Conservation (phyloP, 2,329 filamentous ascomycete genomes). For the Diaporthe citriasiana region DNA sequence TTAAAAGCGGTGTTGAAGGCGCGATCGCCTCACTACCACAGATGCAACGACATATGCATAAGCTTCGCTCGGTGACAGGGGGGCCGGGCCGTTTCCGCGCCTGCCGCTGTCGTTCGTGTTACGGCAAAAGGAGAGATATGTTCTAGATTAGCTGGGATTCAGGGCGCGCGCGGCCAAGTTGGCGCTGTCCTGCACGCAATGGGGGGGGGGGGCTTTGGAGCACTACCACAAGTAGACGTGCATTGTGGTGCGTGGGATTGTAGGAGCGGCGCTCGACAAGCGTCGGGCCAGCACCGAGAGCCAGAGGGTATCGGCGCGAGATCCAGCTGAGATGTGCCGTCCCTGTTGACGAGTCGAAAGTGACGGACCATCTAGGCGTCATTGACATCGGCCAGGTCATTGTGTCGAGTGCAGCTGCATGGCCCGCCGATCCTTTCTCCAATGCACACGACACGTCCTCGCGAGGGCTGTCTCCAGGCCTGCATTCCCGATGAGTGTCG, state of each 20-base stretch:
- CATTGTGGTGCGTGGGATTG: conserved; percentile 14
- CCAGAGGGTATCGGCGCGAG: not conserved
- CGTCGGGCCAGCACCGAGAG: conserved; percentile 5
- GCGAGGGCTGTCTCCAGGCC: not conserved
- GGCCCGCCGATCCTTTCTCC: not conserved
- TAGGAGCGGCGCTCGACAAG: not conserved
- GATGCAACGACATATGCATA: not conserved
- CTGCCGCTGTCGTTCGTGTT: not conserved
- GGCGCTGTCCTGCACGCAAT: conserved; percentile 12
- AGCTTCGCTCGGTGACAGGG: not conserved
- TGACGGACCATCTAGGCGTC: conserved; percentile 10
- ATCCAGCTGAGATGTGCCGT: conserved; percentile 4
- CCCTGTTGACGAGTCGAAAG: not conserved
- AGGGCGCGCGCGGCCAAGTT: not conserved
- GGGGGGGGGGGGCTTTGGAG: not conserved
- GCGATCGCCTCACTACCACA: not conserved
- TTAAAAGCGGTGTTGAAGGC: conserved; percentile 18
- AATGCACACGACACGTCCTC: not conserved
- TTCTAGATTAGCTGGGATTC: not conserved
- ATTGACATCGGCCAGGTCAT: not conserved
- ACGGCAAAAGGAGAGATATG: not conserved
- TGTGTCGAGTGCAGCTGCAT: not conserved
- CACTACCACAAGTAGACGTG: not conserved
- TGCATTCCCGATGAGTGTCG: not conserved
- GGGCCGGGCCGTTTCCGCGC: conserved; percentile 6